These are phyloP conservation scores for Pholiota microspora DNA, from an alignment of 768 basidiomycete genomes.

Conservation along the genomic window DNA sequence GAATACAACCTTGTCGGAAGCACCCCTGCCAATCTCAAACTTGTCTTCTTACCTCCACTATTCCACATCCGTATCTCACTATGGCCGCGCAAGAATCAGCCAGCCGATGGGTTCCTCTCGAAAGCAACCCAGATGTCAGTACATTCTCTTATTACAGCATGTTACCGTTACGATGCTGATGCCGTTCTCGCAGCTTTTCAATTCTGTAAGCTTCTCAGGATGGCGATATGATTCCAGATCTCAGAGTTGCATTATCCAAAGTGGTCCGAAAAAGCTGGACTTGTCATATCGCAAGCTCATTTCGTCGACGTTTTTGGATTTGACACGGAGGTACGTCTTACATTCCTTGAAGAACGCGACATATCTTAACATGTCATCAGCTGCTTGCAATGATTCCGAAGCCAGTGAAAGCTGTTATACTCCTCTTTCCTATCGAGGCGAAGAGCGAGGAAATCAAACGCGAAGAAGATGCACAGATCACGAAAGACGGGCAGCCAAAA, in stretches of 20 bases:
- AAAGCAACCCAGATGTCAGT: constrained; percentile 60
- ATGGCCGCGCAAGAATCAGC: no score
- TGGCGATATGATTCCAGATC: not conserved
- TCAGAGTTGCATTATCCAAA: constrained; percentile 19
- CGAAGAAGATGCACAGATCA: constrained; percentile 59
- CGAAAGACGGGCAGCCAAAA: constrained; percentile 37
- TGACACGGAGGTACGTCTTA: constrained; percentile 53
- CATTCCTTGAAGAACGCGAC: not conserved
- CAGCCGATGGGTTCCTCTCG: constrained; percentile 74
- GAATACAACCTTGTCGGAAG: no score
- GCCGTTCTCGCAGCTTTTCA: constrained; percentile 38
- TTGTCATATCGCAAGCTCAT: constrained; percentile 43
- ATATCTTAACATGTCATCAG: constrained; percentile 30
- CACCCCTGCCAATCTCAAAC: no score
- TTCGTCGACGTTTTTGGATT: constrained; percentile 77
- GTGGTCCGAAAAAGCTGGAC: constrained; percentile 74
- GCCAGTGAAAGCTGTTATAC: constrained; percentile 80
- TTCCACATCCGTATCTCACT: no score
- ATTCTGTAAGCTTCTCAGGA: constrained; percentile 33
- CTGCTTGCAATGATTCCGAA: constrained; percentile 66
- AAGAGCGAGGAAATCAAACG: constrained; percentile 46
- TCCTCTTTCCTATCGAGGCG: constrained; percentile 75
- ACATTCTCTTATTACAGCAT: not conserved
- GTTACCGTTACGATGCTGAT: not conserved
- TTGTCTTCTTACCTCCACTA: no score